Evolutionary conservation across 192 early-diverging fungal genomes (phyloP).

Genomic region (Obelidium mucronatum): DNA sequence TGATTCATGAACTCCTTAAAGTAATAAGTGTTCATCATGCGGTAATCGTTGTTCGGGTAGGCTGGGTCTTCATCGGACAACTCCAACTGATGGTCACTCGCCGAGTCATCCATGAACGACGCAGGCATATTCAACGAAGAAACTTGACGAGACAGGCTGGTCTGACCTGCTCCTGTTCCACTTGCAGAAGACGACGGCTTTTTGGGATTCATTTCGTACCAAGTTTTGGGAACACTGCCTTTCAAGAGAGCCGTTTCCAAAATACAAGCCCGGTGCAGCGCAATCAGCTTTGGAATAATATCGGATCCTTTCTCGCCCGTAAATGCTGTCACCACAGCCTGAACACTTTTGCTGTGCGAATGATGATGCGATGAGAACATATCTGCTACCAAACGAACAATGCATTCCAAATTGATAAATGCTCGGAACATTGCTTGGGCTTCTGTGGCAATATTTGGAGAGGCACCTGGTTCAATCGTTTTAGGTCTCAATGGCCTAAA

Average conservation of each 20-base stretch:
- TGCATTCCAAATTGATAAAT: constrained; percentile 67
- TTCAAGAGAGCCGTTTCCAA: constrained; percentile 72
- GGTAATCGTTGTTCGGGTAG: constrained; percentile 52
- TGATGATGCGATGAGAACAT: constrained; percentile 71
- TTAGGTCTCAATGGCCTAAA: too few species aligned
- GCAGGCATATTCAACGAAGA: constrained; percentile 4
- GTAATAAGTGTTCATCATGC: constrained; percentile 70
- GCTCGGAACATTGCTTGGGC: constrained; percentile 63
- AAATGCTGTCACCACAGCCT: constrained; percentile 68
- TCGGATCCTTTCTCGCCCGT: constrained; percentile 54
- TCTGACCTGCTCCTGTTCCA: constrained; percentile 11
- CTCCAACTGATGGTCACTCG: constrained; percentile 13
- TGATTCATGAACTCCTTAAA: constrained; percentile 72
- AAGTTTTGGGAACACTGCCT: constrained; percentile 65
- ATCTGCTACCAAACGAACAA: constrained; percentile 71
- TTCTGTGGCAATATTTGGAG: constrained; percentile 3
- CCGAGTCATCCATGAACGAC: constrained; percentile 20
- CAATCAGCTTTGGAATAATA: constrained; percentile 60
- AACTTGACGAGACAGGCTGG: constrained; percentile 20
- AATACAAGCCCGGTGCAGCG: constrained; percentile 70
- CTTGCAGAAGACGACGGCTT: neutral
- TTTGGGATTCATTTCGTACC: constrained; percentile 61
- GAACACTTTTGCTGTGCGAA: constrained; percentile 69
- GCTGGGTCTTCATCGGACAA: constrained; percentile 35
- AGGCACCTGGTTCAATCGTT: too few species aligned